Evolutionary conservation across 2,329 filamentous ascomycete genomes (phyloP), one percentile per base, ranked within the genome.

Genomic region (Hymenoscyphus fructigenus): DNA sequence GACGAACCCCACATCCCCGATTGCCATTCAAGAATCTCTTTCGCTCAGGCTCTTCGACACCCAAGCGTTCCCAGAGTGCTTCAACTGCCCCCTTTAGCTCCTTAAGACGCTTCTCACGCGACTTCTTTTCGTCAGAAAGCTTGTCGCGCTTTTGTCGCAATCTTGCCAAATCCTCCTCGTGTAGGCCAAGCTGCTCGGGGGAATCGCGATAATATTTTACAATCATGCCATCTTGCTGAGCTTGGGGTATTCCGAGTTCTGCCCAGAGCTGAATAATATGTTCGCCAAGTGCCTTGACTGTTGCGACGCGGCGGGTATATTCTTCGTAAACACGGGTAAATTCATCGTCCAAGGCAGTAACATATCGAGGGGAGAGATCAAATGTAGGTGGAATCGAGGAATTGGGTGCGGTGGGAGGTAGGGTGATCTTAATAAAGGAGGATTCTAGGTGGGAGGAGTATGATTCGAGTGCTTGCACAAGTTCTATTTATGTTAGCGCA

Each of bases 321-420:
- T 99, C 96, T 74, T 98, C 93, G 78, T 98, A 98, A 23, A 99
- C 92, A 66, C 93, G 88, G 12, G 92, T 92, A 75, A 98, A 99
- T 78, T 99, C 95, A 62, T 85, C 84, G 76, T 99, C 94, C 23
- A 99, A 85, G 64, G 89, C 88, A 67, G 91, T 87, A 61, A 97
- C 91, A 74, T 98, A 99, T 4, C 89, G 84, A 0, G 91, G 88
- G 0, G 94, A 97, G n/a, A 99, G 87, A 73, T 98, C 93, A 76
- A 99, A 98, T 61, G 85, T 91, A 2, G 92, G 87, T 0, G 93
- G 87, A 47, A 96, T 84, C 14, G 88, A 88, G 57, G 91, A 87
- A 70, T 92, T 90, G 5, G 90, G 87, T 1, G 86, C 87, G 2
- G 90, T 93, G 0, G 94, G 94, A 1, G 95, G 95, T 6, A 99